Evolutionary conservation across 345 rosid genomes (phyloP).

Genomic region (Ailanthus altissimus): DNA sequence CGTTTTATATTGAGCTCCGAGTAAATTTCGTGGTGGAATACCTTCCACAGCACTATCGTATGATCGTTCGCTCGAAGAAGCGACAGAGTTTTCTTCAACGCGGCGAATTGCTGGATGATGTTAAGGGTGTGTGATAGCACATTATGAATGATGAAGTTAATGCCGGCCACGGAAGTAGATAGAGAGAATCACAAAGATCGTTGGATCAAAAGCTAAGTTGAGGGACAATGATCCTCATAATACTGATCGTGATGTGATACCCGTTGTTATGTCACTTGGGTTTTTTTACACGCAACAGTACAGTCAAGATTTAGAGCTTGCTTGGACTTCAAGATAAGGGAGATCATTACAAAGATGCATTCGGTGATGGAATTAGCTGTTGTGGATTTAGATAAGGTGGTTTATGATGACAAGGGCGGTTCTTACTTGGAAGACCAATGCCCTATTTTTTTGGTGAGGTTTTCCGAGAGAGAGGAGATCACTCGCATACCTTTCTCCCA

Average conservation of each 20-base stretch:
- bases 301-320: neutral
- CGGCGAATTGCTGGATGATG: neutral
- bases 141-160: neutral
- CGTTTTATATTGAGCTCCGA: neutral
- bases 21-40: neutral
- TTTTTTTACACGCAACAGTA: neutral
- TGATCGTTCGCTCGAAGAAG: neutral
- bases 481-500: neutral
- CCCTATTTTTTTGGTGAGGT: neutral
- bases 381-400: neutral
- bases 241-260: neutral
- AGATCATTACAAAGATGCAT: neutral
- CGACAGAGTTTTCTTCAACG: neutral
- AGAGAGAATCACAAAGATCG: neutral
- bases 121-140: neutral
- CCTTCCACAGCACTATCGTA: neutral
- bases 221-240: neutral
- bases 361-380: slow-evolving; percentile 5
- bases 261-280: slow-evolving; percentile 1
- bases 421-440: neutral
- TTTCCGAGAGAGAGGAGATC: slow-evolving; percentile 1
- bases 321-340: neutral
- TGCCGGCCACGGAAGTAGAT: neutral
- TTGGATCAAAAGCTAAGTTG: neutral
- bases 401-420: neutral